Percentiles rank a stretch among this genome's conserved stretches.
phyloP scores from a whole-genome alignment of 345 rosid species.

The Aquilaria sinensis region DNA sequence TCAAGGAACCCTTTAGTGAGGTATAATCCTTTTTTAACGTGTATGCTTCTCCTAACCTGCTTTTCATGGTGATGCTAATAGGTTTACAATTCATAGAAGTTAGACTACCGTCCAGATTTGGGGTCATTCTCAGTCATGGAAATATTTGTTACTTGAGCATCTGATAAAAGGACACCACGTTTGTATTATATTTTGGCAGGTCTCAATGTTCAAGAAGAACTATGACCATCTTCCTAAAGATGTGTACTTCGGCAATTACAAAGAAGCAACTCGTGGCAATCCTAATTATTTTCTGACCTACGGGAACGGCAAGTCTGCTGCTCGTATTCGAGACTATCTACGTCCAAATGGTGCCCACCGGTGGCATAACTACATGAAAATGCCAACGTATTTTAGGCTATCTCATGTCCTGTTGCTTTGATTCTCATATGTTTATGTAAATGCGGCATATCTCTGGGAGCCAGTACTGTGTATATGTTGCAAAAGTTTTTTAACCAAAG shows the following conservation, averaged over 20 bases:
- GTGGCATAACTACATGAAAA: constrained; percentile 93
- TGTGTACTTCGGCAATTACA: constrained; percentile 79
- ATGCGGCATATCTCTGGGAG: no score
- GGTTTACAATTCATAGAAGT: no score
- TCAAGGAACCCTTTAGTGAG: constrained; percentile 89
- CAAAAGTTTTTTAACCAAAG: no score
- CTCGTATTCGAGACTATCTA: constrained; percentile 85
- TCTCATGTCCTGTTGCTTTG: constrained; percentile 2
- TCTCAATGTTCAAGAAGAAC: constrained; percentile 94
- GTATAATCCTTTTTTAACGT: constrained; percentile 26
- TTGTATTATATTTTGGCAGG: constrained; percentile 30
- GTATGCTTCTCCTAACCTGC: not conserved
- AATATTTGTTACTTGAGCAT: not conserved
- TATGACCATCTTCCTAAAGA: constrained; percentile 89
- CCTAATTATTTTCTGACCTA: constrained; percentile 90
- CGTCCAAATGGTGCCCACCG: constrained; percentile 99
- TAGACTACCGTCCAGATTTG: no score
- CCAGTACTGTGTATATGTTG: no score
- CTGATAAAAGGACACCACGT: not conserved
- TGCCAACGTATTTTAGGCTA: constrained; percentile 44
- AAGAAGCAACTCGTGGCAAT: constrained; percentile 80
- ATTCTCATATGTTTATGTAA: no score
- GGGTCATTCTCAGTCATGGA: not conserved
- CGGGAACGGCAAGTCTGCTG: constrained; percentile 98
- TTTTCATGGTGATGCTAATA: no score